Base-by-base conservation (phyloP, 176 grass and related monocot genomes). In the Microstegium vimineum region DNA sequence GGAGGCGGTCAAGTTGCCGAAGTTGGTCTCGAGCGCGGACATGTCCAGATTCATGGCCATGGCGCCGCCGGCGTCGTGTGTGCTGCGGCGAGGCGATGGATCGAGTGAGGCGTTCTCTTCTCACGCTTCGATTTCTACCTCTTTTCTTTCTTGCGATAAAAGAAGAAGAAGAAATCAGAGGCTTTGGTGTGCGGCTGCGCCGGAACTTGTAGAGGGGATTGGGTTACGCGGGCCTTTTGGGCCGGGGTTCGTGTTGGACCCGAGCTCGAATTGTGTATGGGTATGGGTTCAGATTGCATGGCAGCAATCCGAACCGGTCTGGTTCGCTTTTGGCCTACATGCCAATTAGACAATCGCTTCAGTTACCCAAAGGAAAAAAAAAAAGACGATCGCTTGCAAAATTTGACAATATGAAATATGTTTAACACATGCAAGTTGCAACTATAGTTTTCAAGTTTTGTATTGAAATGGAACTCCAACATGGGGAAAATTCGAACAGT, bases 21-120 rank as follows among this genome's bases (percentile, higher is more conserved):
- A 79, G 90, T 74, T 79, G 68, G 77, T 92, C 72, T 95, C 79
- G 27, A 95, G 64, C 26, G 87, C 90, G 74, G 87, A 90, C 41
- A 84, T 75, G 85, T 92, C 83, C 32, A 86, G 70, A 66, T 81
- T 95, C 93, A 92, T 92, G 13, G 54, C 77, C 73, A 38, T 42
- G 83, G 66, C 72, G 87, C 54, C 83, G 83, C 68, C 70, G 70
- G 70, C 15, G 26, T 62, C 25, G 14, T 10, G 42, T 31, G 70
- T 18, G 80, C 36, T 27, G 45, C 3, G 20, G 41, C 16, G 68
- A 28, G 73, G 54, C 38, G 80, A 72, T 17, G 86, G 8, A 72
- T 31, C 80, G 16, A 78, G 86, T 36, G 74, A 30, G 67, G 36
- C 10, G n/a, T 23, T 26, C 0, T 38, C 30, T 62, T 30, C 23